phyloP scores from a whole-genome alignment of 768 basidiomycete genomes.

The Lentinula detonsa region DNA sequence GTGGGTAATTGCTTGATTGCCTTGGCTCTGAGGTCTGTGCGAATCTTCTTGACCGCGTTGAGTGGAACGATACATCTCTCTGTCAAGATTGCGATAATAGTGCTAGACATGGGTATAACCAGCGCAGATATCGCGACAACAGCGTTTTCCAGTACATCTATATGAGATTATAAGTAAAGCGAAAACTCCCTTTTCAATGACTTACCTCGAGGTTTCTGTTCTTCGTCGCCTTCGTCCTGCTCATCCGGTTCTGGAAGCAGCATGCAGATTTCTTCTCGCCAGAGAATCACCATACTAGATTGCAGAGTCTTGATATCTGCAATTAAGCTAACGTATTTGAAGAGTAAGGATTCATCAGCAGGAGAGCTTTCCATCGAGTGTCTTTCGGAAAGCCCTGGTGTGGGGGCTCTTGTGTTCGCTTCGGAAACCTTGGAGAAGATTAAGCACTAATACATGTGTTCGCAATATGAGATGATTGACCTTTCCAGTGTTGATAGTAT shows the following conservation, averaged over 20 bases:
- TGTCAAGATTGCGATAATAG: conserved; percentile 66
- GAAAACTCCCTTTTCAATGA: not conserved
- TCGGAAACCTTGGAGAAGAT: conserved; percentile 7
- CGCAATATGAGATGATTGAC: conserved; percentile 15
- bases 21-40: conserved; percentile 86
- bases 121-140: conserved; percentile 43
- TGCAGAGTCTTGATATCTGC: conserved; percentile 61
- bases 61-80: conserved; percentile 83
- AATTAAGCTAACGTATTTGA: conserved; percentile 61
- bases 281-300: conserved; percentile 47
- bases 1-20: conserved; percentile 63
- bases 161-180: not conserved
- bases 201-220: conserved; percentile 46
- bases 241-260: conserved; percentile 46
- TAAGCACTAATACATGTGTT: not conserved
- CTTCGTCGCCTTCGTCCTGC: conserved; percentile 24
- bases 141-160: conserved; percentile 53
- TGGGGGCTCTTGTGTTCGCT: conserved; percentile 34
- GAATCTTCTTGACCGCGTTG: conserved; percentile 79
- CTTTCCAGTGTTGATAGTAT: conserved; percentile 25
- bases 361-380: conserved; percentile 48
- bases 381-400: conserved; percentile 45
- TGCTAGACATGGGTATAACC: conserved; percentile 53
- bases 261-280: conserved; percentile 60
- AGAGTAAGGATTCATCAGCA: conserved; percentile 59